A percentile compares a stretch with the other conserved stretches of the same genome.
Evolutionary conservation across 2,329 filamentous ascomycete species (phyloP).

Genomic region (Stagonosporopsis vannaccii): DNA sequence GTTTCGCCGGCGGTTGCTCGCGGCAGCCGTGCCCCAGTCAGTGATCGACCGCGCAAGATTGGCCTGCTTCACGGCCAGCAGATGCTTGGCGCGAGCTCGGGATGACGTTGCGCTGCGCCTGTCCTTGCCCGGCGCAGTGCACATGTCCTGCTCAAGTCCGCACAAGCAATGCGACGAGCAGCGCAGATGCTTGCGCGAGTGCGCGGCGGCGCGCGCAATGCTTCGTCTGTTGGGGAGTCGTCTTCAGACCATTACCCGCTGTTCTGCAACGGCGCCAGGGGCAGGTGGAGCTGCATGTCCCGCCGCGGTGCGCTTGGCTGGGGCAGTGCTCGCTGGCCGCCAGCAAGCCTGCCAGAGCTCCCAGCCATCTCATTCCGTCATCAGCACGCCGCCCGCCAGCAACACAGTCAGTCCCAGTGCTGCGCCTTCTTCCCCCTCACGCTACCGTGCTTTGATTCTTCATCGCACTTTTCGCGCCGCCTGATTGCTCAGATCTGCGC

Average conservation of each 20-base stretch:
- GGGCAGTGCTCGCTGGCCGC: conserved; percentile 18
- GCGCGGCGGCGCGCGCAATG: conserved; percentile 3
- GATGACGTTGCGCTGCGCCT: conserved; percentile 3
- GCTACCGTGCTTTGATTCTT: conserved; percentile 7
- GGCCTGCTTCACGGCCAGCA: conserved; percentile 1
- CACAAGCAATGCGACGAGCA: conserved; percentile 5
- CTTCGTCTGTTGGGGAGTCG: conserved; percentile 1
- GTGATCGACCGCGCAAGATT: conserved; percentile 6
- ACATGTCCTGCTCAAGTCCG: conserved; percentile 5
- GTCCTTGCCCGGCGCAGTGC: not conserved
- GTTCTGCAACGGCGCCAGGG: conserved; percentile 23
- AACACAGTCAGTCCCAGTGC: conserved; percentile 4
- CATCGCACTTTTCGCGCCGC: conserved; percentile 1
- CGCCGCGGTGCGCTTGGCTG: conserved; percentile 16
- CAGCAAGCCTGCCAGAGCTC: conserved; percentile 10
- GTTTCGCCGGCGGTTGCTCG: conserved; percentile 4
- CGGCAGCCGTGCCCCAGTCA: conserved; percentile 12
- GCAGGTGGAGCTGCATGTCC: conserved; percentile 16
- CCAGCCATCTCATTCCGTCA: conserved; percentile 20
- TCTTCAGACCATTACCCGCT: conserved; percentile 9
- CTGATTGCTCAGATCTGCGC: conserved; percentile 14
- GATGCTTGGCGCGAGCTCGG: not conserved
- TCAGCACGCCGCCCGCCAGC: conserved; percentile 6
- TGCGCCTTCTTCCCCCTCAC: conserved; percentile 19
- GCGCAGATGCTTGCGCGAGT: conserved; percentile 4